Evolutionary conservation across 208 protist genomes (phyloP), one percentile per base, ranked within the genome.

Genomic region (Naegleria fowleri): DNA sequence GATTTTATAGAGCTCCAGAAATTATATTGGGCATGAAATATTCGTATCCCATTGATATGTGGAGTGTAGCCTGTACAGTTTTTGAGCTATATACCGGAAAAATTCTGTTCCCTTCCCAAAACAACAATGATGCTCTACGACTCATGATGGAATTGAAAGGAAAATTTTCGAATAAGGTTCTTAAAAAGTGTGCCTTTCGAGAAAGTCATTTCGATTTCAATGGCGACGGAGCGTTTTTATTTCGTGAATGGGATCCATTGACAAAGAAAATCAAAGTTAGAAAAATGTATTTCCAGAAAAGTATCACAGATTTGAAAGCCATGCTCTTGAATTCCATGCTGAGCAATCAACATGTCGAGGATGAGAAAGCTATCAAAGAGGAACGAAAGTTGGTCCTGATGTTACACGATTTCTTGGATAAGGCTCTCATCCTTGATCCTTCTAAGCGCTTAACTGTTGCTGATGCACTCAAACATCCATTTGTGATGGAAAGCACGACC

Each of bases 341-440:
- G 0, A 25, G n/a, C 0, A 36, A 79, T 33, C 55, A 67, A 29
- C 55, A 67, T 29, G 0, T 29, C 4, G 6, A 67, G 11, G 55
- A 67, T 2, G 41, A 88, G 16, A 25, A 55, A n/a, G 41, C 19
- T 1, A 25, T 36, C 0, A 29, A 13, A 13, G 67, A 79, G n/a
- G 43, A 33, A 29, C 15, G 41, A 58, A 89, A 40, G 33, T 29
- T 11, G 19, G 48, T 89, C 6, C 3, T 41, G 6, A 11, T 33
- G 39, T 40, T 89, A 11, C 13, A 39, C 29, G 86, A 89, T 67
- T 67, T 89, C 5, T 67, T 89, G 40, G 86, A 89, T 3, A 89
- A 89, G 48, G 19, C n/a, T 25, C 39, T 96, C 29, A 91, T 86
- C 11, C 95, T 95, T 43, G 90, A 96, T 87, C 92, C 94, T 16